Evolutionary conservation across 441 rosid species (phyloP).

Genomic region (Mallotus japonicus): DNA sequence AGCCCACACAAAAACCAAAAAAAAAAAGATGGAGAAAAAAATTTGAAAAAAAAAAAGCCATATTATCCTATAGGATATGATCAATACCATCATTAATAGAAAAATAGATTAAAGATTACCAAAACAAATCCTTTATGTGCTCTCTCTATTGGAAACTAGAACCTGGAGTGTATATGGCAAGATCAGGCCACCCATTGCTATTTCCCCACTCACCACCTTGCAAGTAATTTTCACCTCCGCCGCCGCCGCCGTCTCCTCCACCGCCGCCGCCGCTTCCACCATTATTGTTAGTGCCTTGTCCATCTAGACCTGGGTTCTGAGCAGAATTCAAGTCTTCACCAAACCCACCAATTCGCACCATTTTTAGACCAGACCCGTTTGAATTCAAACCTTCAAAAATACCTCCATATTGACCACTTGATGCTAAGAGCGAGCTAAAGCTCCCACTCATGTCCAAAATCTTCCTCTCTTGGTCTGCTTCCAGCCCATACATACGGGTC

Average conservation of each 20-base stretch:
- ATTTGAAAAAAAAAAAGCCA: background rate
- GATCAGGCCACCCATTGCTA: slow-evolving; percentile 57
- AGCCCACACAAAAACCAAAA: slow-evolving; percentile 13
- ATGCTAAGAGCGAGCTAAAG: slow-evolving; percentile 54
- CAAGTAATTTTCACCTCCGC: slow-evolving; percentile 20
- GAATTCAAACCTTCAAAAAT: slow-evolving; percentile 47
- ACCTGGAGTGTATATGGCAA: slow-evolving; percentile 59
- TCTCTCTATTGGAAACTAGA: slow-evolving; percentile 39
- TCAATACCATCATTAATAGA: slow-evolving; percentile 2
- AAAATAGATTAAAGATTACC: background rate
- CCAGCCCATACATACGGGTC: slow-evolving; percentile 41
- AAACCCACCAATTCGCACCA: slow-evolving; percentile 36
- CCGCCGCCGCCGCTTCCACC: background rate
- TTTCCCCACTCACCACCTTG: slow-evolving; percentile 36
- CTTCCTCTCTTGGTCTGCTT: slow-evolving; percentile 46
- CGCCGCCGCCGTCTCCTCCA: background rate
- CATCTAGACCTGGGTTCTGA: slow-evolving; percentile 22
- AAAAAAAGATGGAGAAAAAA: background rate
- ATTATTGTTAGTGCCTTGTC: slow-evolving; percentile 1
- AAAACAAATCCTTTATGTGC: slow-evolving; percentile 6
- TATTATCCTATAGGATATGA: background rate
- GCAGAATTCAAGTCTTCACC: slow-evolving; percentile 37
- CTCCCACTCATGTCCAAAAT: slow-evolving; percentile 40
- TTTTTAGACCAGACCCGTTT: slow-evolving; percentile 42
- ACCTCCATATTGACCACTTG: slow-evolving; percentile 43